Evolutionary conservation across 2,329 filamentous ascomycete genomes (phyloP), one percentile per base, ranked within the genome.

Genomic region (Diaporthe batatas): DNA sequence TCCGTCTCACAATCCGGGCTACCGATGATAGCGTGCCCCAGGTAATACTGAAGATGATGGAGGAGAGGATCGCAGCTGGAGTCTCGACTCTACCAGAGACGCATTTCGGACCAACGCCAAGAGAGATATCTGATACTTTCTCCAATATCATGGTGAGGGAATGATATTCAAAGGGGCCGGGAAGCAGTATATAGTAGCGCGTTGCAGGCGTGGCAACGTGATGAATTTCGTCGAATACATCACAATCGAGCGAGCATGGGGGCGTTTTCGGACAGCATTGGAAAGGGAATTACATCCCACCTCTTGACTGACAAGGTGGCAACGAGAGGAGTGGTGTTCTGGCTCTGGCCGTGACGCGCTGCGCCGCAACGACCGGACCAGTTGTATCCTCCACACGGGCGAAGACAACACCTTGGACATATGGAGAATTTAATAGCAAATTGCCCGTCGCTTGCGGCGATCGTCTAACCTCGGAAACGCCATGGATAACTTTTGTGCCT

Each of bases 11-110:
- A 0, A 92, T 99, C 77, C 90, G 96, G 75, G 96, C 96, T 7
- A 99, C 96, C 1, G 96, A 98, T 79, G 96, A 98, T 79, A 90
- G 87, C 42, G 94, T 99, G 0, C 95, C 96, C 10, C 88, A 90
- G 1, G 88, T 96, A 25, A 81, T 99, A 72, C 85, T 96, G 79
- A 95, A 94, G 82, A 85, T 93, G 72, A 97, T 99, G 94, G 93
- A 97, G 80, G 93, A 96, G 75, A 90, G 93, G 75, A 86, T 98
- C 62, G 87, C 92, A 10, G 80, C 82, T 10, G 91, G 91, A 6
- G 77, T 83, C 32, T 84, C 85, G 39, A 85, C 82, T 34, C 73
- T 77, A 21, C 79, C 81, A 11, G 85, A 88, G 49, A 76, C 80
- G 42, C 77, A 82, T 10, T 81, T 84, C 54, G 78, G 78, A 3